phyloP scores from a whole-genome alignment of 1,139 yeast species.

The Geotrichum bryndzae region DNA sequence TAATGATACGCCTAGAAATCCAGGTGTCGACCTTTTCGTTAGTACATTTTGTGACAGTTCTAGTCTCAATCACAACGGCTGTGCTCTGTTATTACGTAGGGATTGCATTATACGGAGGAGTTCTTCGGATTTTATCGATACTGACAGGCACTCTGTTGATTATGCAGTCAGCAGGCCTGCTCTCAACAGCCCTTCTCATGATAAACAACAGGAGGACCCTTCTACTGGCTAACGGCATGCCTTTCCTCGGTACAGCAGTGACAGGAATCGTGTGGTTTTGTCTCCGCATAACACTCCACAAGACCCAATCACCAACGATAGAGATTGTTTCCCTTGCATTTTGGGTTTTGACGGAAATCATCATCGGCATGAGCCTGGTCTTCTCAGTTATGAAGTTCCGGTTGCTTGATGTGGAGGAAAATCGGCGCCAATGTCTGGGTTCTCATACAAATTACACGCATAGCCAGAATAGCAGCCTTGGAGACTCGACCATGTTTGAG shows the following conservation, averaged over 20 bases:
- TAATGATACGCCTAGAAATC: constrained; percentile 10
- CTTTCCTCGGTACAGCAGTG: constrained; percentile 3
- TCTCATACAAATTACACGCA: not conserved
- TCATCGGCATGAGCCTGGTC: constrained; percentile 5
- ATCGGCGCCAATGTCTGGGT: not conserved
- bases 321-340: constrained; percentile 4
- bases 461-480: not conserved
- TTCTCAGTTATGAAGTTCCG: constrained; percentile 9
- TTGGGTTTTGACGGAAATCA: constrained; percentile 7
- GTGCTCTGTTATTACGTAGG: constrained; percentile 7
- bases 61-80: constrained; percentile 3
- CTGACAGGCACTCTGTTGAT: constrained; percentile 7
- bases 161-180: not conserved
- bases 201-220: not conserved
- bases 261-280: constrained; percentile 10
- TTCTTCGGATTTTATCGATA: not conserved
- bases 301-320: not conserved
- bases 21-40: constrained; percentile 13
- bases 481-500: not conserved
- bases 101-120: not conserved
- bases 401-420: not conserved
- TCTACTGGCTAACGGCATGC: constrained; percentile 7
- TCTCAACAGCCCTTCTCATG: constrained; percentile 7
- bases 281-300: not conserved
- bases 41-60: constrained; percentile 4